phyloP scores from a whole-genome alignment of 2,329 filamentous ascomycete genomes.

The Lecanoromycetidae sp. region DNA sequence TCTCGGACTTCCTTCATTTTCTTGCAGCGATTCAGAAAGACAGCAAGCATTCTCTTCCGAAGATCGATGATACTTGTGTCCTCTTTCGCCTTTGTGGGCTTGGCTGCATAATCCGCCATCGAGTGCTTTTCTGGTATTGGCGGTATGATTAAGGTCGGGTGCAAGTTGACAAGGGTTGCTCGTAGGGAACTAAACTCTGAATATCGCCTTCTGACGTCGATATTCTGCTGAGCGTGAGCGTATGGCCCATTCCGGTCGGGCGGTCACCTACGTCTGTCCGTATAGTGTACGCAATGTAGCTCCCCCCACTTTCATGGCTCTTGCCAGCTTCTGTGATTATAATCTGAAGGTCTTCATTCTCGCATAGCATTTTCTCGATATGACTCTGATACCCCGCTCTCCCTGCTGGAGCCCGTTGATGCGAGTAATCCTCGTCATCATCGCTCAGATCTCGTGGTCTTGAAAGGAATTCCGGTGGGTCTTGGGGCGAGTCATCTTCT shows the following conservation, averaged over 20 bases:
- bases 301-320: conserved; percentile 79
- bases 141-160: conserved; percentile 89
- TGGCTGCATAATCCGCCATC: conserved; percentile 96
- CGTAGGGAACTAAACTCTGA: conserved; percentile 91
- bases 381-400: conserved; percentile 87
- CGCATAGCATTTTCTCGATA: conserved; percentile 94
- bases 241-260: background rate
- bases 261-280: conserved; percentile 62
- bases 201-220: conserved; percentile 88
- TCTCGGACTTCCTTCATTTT: conserved; percentile 84
- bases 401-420: conserved; percentile 48
- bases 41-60: conserved; percentile 89
- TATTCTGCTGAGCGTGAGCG: conserved; percentile 48
- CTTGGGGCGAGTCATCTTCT: conserved; percentile 56
- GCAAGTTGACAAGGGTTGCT: conserved; percentile 76
- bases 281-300: conserved; percentile 96
- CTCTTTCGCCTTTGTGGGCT: conserved; percentile 95
- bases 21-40: conserved; percentile 87
- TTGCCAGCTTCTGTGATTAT: conserved; percentile 92
- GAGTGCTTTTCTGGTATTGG: conserved; percentile 98
- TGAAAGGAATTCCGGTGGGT: conserved; percentile 46
- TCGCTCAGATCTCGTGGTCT: conserved; percentile 44
- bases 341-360: conserved; percentile 81
- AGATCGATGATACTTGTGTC: conserved; percentile 94
- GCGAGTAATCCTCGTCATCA: conserved; percentile 43